Conservation (phyloP, 2,329 filamentous ascomycete genomes). For the Trichoderma simmonsii region DNA sequence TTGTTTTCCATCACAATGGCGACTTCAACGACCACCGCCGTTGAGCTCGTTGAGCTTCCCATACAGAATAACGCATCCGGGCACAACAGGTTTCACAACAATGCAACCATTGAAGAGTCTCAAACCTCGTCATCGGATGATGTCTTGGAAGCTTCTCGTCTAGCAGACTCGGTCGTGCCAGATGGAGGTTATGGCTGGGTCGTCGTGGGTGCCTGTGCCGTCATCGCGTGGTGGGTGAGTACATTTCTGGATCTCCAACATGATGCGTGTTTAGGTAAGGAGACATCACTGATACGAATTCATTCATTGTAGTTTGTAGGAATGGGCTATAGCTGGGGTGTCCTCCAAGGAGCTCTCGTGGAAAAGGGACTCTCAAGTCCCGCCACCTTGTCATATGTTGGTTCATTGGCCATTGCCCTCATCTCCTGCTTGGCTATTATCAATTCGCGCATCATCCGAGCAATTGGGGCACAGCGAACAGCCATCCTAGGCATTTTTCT, state of each 20-base stretch:
- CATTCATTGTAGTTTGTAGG: conserved; percentile 42
- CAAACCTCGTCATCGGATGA: background rate
- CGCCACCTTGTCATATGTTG: conserved; percentile 57
- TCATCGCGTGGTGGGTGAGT: conserved; percentile 40
- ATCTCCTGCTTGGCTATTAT: conserved; percentile 50
- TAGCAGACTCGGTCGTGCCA: conserved; percentile 20
- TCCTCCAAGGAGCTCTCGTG: conserved; percentile 57
- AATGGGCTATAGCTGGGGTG: conserved; percentile 56
- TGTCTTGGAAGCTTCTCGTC: conserved; percentile 15
- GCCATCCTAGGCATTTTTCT: conserved; percentile 48
- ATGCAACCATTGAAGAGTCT: background rate
- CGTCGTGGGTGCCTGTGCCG: conserved; percentile 26
- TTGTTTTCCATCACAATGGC: background rate
- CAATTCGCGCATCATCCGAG: conserved; percentile 48
- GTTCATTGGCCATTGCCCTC: conserved; percentile 47
- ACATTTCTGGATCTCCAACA: background rate
- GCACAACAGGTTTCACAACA: conserved; percentile 4
- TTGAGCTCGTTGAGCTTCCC: conserved; percentile 8
- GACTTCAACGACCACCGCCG: conserved; percentile 9
- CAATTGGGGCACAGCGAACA: conserved; percentile 45
- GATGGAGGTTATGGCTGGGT: conserved; percentile 32
- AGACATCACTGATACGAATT: background rate
- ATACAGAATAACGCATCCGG: background rate
- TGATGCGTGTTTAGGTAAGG: background rate
- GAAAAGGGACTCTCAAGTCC: conserved; percentile 45